These are phyloP conservation scores for Colletotrichum orchidophilum DNA, from an alignment of 2,329 filamentous ascomycete species.

Conservation along the genomic window DNA sequence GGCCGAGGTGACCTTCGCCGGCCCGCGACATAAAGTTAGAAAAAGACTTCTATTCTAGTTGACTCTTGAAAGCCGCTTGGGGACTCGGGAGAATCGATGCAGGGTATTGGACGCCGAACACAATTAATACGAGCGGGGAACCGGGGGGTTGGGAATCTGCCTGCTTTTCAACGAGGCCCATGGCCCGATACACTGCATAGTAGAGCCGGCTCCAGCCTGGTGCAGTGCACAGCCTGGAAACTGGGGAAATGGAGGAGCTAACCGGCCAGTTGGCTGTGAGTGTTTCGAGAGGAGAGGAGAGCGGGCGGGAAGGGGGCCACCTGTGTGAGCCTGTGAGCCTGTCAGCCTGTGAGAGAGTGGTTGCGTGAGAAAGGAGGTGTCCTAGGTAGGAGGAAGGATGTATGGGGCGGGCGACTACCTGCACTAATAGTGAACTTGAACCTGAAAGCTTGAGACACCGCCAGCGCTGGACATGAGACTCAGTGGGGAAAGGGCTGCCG, in stretches of 20 bases:
- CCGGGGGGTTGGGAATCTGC: neutral
- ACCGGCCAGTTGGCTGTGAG: conserved; percentile 6
- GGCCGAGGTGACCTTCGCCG: neutral
- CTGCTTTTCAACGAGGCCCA: neutral
- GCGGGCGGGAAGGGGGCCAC: neutral
- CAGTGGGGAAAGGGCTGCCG: neutral
- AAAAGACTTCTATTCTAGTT: too few relatives aligned
- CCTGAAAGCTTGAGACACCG: neutral
- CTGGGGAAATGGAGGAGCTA: conserved; percentile 23
- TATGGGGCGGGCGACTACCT: neutral
- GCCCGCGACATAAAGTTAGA: neutral
- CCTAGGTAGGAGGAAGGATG: neutral
- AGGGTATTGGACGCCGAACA: conserved; percentile 4
- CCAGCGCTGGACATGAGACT: neutral
- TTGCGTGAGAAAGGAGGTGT: neutral
- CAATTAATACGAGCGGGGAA: conserved; percentile 6
- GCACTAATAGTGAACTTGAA: too few relatives aligned
- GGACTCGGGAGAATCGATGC: neutral
- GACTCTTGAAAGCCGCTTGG: too few relatives aligned
- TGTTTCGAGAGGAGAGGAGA: conserved; percentile 4
- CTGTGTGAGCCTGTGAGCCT: neutral
- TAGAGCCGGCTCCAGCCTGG: conserved; percentile 12
- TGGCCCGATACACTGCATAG: neutral
- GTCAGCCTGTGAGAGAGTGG: neutral
- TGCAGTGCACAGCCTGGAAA: conserved; percentile 32